Percentiles rank a stretch among this genome's conserved stretches.
phyloP scores from a whole-genome alignment of 371 early-diverging fungal species.

The Massospora cicadina region DNA sequence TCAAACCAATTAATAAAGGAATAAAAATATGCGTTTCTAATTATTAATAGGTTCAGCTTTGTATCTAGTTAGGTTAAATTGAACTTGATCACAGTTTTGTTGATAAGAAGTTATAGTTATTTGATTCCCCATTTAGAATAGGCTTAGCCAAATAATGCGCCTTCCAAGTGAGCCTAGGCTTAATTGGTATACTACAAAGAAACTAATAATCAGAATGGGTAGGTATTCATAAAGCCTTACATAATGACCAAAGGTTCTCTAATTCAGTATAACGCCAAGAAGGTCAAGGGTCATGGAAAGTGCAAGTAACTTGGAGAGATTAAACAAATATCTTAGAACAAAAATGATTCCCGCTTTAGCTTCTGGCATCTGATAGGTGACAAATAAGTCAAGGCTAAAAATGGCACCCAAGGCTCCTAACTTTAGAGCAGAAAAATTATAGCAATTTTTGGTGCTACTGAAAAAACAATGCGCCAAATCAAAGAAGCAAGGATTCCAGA shows the following conservation, averaged over 20 bases:
- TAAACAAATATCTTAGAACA: conserved; percentile 46
- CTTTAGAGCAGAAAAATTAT: conserved; percentile 31
- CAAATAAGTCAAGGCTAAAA: conserved; percentile 37
- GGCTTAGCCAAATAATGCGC: neutral
- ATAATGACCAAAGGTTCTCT: conserved; percentile 45
- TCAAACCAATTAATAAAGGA: too few species aligned
- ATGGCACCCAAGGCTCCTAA: conserved; percentile 68
- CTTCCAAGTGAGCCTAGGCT: neutral
- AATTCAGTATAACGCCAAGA: conserved; percentile 32
- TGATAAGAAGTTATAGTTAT: neutral
- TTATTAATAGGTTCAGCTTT: neutral
- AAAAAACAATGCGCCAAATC: conserved; percentile 9
- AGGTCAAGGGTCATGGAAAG: conserved; percentile 39
- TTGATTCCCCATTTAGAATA: neutral
- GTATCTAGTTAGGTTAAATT: too few species aligned
- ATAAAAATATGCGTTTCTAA: too few species aligned
- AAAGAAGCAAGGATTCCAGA: conserved; percentile 42
- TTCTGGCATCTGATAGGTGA: conserved; percentile 37
- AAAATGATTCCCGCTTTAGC: conserved; percentile 43
- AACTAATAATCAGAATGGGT: neutral
- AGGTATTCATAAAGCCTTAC: conserved; percentile 20
- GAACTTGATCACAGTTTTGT: neutral
- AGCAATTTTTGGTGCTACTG: conserved; percentile 17
- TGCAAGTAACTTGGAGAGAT: conserved; percentile 33
- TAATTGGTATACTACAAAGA: neutral